Percentiles rank a stretch among this genome's conserved stretches.
These are phyloP conservation scores for Boletus semigastroideus DNA, from an alignment of 1,284 basidiomycete species.

Conservation along the genomic window DNA sequence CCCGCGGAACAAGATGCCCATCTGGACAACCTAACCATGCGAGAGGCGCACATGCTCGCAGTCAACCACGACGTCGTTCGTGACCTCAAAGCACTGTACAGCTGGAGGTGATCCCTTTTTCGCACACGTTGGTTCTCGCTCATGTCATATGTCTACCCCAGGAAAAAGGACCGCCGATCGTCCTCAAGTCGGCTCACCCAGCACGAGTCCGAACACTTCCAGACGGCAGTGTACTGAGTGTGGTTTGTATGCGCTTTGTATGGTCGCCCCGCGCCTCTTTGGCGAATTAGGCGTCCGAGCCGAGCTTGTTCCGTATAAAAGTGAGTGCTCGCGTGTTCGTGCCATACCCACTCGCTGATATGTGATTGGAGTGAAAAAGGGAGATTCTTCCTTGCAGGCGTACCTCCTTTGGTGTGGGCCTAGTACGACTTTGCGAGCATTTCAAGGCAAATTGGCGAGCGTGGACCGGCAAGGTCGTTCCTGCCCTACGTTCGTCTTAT, in stretches of 20 bases:
- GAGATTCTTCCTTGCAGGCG: constrained; percentile 7
- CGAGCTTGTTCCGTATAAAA: constrained; percentile 4
- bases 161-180: constrained; percentile 35
- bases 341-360: no score
- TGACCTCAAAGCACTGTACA: constrained; percentile 36
- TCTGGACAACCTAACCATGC: constrained; percentile 1
- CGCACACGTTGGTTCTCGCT: not conserved
- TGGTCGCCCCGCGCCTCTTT: constrained; percentile 17
- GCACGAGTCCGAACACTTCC: constrained; percentile 33
- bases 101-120: constrained; percentile 32
- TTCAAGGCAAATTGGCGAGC: constrained; percentile 4
- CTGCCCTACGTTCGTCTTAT: constrained; percentile 6
- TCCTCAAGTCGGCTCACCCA: constrained; percentile 24
- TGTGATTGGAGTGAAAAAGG: not conserved
- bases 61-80: constrained; percentile 21
- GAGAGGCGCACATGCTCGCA: constrained; percentile 16
- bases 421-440: constrained; percentile 10
- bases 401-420: constrained; percentile 22
- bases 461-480: constrained; percentile 13
- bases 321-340: constrained; percentile 1
- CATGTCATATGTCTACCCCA: constrained; percentile 2
- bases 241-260: constrained; percentile 29
- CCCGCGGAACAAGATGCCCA: constrained; percentile 11
- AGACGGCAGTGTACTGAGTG: constrained; percentile 32
- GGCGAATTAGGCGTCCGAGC: no score